Base-by-base conservation (phyloP, 2,329 filamentous ascomycete species). In the Bipolaris bicolor region DNA sequence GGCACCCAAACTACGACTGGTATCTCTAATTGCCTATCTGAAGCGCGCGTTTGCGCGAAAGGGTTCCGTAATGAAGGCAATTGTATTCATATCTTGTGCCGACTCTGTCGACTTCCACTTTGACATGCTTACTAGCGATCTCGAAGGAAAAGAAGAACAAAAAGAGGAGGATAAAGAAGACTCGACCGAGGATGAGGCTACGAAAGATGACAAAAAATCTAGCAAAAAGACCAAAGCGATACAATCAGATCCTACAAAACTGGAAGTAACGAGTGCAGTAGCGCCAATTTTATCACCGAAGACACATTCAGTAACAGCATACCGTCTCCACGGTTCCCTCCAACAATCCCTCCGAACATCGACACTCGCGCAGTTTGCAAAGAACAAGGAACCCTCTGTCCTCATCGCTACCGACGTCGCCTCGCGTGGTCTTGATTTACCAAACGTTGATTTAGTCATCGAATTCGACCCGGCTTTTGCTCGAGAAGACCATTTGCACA, bases 51-150 rank as follows among this genome's bases (percentile, higher is more conserved):
- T 99, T 76, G 88, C 91, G 55, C 86, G 93, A 16, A 91, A 90
- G 75, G 94, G 92, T 0, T 92, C 91, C 1, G 90, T 96, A 16
- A 97, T 96, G 91, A 98, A 99, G 77, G 91, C 90, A 20, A 97
- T 99, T 59, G 84, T 99, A 34, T 99, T 99, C 79, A 90, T 99
- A 47, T 97, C 94, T 10, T 99, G 95, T 70, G 93, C 95, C 18
- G 95, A 99, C 75, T 95, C 92, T 1, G 95, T 98, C 57, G 92
- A 99, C 74, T 99, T 97, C 69, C 94, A 98, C 75, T 98, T 92
- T 74, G 90, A 96, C 59, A 80, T 97, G 3, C 85, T 99, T 55
- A 88, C 82, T 6, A 79, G 69, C 58, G 59, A 74, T 13, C 65
- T 73, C 4, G 71, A 71, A 31, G 77, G 60, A 18, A 59, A 63